A percentile compares a stretch with the other conserved stretches of the same genome.
phyloP scores from a whole-genome alignment of 441 rosid genomes.

The Viola pubescens region DNA sequence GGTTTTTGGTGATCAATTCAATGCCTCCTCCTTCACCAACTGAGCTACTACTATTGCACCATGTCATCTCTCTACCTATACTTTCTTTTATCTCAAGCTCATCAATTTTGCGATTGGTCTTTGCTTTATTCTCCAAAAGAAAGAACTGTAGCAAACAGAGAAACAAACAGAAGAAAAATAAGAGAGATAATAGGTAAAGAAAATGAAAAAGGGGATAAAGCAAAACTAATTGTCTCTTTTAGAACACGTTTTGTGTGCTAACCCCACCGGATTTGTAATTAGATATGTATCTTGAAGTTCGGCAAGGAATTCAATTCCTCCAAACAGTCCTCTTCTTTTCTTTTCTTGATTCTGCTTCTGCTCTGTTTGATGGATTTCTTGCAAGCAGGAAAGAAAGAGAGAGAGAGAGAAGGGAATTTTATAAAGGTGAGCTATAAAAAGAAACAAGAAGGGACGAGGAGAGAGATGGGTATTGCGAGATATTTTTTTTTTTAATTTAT shows the following conservation, averaged over 20 bases:
- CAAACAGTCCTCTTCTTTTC: slow-evolving; percentile 17
- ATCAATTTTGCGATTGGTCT: not conserved
- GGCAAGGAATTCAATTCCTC: slow-evolving; percentile 28
- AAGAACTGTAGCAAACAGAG: slow-evolving; percentile 4
- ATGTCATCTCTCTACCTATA: slow-evolving; percentile 45
- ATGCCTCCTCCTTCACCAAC: slow-evolving; percentile 30
- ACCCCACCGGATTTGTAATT: not conserved
- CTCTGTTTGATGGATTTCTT: slow-evolving; percentile 1
- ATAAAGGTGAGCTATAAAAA: slow-evolving; percentile 15
- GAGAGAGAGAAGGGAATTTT: slow-evolving; percentile 6
- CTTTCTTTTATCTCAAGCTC: slow-evolving; percentile 25
- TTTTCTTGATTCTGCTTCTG: slow-evolving; percentile 1
- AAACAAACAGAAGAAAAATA: not conserved
- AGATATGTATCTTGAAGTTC: slow-evolving; percentile 14
- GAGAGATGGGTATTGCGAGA: slow-evolving; percentile 9
- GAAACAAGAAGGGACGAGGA: slow-evolving; percentile 13
- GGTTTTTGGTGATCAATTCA: slow-evolving; percentile 21
- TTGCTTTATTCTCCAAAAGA: not conserved
- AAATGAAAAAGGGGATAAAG: not conserved
- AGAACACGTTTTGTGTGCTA: slow-evolving; percentile 24
- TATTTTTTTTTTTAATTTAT: no score
- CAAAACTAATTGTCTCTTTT: slow-evolving; percentile 14
- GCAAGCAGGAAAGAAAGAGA: slow-evolving; percentile 12
- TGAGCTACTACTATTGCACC: slow-evolving; percentile 44
- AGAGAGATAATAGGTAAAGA: not conserved